Conservation (phyloP, 495 filamentous ascomycete species). For the Podospora sp. region DNA sequence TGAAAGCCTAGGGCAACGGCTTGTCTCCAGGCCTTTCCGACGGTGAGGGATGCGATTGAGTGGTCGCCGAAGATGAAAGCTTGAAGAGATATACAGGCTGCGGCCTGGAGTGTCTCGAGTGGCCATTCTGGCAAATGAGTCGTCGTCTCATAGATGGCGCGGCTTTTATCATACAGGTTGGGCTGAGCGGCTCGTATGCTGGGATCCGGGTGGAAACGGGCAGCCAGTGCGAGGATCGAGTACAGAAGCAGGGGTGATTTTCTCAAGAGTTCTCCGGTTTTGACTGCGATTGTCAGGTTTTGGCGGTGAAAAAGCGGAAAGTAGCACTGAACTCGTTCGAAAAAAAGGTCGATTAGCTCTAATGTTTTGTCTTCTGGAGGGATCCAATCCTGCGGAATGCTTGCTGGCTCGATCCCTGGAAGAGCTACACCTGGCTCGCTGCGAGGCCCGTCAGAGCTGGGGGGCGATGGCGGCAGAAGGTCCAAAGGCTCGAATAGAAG, state of each 20-base stretch:
- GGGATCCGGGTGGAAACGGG: constrained; percentile 10
- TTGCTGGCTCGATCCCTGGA: not conserved
- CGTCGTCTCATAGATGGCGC: not conserved
- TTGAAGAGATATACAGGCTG: constrained; percentile 1
- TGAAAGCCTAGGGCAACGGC: constrained; percentile 7
- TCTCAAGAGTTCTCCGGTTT: not conserved
- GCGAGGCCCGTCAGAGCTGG: not conserved
- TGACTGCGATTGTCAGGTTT: not conserved
- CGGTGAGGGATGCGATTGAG: not conserved
- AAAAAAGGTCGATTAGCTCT: constrained; percentile 13
- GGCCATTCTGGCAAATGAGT: constrained; percentile 1
- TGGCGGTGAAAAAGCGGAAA: constrained; percentile 11
- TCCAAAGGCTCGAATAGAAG: not conserved
- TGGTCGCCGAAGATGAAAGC: constrained; percentile 4
- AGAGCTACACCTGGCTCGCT: too few relatives aligned
- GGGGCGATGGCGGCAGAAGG: not conserved
- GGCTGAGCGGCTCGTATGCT: not conserved
- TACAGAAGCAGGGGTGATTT: not conserved
- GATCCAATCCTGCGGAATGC: not conserved
- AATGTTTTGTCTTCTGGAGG: not conserved
- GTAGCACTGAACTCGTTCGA: constrained; percentile 14
- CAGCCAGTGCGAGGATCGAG: constrained; percentile 6
- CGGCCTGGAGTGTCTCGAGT: constrained; percentile 17
- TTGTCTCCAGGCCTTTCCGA: constrained; percentile 16
- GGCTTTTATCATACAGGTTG: not conserved